Percentiles rank a stretch among this genome's conserved stretches.
Conservation (phyloP, 2,329 filamentous ascomycete genomes). For the Stemphylium beticola region DNA sequence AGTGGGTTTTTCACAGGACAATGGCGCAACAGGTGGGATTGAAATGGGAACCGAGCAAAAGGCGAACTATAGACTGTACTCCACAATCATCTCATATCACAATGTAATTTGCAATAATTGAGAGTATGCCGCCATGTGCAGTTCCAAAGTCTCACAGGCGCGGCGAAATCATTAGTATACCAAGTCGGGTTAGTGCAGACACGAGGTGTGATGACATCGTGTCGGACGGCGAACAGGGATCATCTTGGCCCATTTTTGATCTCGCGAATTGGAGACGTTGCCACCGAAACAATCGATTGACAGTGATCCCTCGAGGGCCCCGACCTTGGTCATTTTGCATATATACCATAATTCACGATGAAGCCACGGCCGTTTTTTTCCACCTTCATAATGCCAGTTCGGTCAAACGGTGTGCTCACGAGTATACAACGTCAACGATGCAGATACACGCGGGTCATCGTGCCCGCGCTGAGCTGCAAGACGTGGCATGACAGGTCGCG, state of each 20-base stretch:
- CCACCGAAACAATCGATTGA: slow-evolving; percentile 1
- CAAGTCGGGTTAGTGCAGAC: slow-evolving; percentile 23
- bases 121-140: background rate
- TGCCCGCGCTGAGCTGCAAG: slow-evolving; percentile 14
- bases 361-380: slow-evolving; percentile 28
- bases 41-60: background rate
- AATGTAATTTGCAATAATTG: background rate
- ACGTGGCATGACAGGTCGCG: slow-evolving; percentile 11
- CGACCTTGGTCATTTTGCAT: background rate
- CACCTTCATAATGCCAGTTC: slow-evolving; percentile 1
- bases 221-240: slow-evolving; percentile 22
- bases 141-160: background rate
- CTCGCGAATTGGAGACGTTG: slow-evolving; percentile 27
- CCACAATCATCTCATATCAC: background rate
- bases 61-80: background rate
- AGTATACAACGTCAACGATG: slow-evolving; percentile 18
- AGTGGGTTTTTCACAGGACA: background rate
- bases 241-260: slow-evolving; percentile 9
- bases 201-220: slow-evolving; percentile 40
- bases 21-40: slow-evolving; percentile 2
- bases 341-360: slow-evolving; percentile 16
- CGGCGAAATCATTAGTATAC: slow-evolving; percentile 1
- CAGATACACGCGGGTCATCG: slow-evolving; percentile 7
- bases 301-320: background rate
- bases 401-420: slow-evolving; percentile 2